These are phyloP conservation scores for Wickerhamomyces strasburgensis DNA, from an alignment of 805 yeast species.

Conservation along the genomic window DNA sequence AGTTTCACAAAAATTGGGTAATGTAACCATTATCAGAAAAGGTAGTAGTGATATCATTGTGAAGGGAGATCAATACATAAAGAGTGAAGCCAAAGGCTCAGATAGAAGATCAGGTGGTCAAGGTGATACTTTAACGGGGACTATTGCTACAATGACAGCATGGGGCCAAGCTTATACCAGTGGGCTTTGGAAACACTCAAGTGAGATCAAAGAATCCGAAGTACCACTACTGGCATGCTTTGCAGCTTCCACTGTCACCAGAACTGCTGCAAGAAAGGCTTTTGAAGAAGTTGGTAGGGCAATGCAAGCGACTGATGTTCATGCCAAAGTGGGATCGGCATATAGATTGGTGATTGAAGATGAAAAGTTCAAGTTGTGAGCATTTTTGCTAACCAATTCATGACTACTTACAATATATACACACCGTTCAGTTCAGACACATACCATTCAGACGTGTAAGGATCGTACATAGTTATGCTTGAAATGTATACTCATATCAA, in stretches of 20 bases:
- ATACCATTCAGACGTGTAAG: too few relatives aligned
- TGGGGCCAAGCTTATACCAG: slow-evolving; percentile 69
- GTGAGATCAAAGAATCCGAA: slow-evolving; percentile 27
- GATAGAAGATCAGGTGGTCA: slow-evolving; percentile 90
- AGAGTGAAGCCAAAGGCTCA: slow-evolving; percentile 55
- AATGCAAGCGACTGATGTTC: slow-evolving; percentile 82
- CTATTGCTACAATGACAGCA: slow-evolving; percentile 73
- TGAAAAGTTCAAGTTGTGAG: slow-evolving; percentile 1
- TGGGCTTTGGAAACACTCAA: slow-evolving; percentile 50
- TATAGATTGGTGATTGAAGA: slow-evolving; percentile 29
- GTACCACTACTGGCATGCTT: slow-evolving; percentile 52
- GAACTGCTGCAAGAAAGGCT: slow-evolving; percentile 62
- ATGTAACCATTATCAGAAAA: slow-evolving; percentile 65
- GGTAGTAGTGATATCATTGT: slow-evolving; percentile 66
- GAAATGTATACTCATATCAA: too few relatives aligned
- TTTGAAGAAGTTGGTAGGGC: slow-evolving; percentile 63
- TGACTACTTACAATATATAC: too few relatives aligned
- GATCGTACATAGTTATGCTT: too few relatives aligned
- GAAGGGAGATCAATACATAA: slow-evolving; percentile 37
- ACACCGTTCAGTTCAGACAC: too few relatives aligned
- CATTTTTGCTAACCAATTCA: not conserved
- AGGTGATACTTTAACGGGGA: slow-evolving; percentile 89
- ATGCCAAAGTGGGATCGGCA: slow-evolving; percentile 59
- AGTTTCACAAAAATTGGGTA: slow-evolving; percentile 48
- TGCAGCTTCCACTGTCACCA: slow-evolving; percentile 66